Evolutionary conservation across 768 basidiomycete species (phyloP).

Genomic region (Russula virescens): DNA sequence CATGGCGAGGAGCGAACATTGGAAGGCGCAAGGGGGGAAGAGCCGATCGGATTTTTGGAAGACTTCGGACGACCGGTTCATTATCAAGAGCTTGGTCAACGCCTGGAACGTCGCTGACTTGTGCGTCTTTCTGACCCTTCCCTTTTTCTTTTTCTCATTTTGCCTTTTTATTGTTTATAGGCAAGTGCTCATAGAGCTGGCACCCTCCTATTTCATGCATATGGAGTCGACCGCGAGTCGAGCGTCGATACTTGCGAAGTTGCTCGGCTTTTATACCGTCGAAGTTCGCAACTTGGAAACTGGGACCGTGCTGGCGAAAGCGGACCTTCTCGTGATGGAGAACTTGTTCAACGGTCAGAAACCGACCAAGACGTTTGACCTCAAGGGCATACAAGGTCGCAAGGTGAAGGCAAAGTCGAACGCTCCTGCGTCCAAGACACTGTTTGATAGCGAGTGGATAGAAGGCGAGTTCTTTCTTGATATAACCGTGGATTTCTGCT

Average conservation of each 20-base stretch:
- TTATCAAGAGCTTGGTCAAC: conserved; percentile 81
- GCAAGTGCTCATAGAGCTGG: conserved; percentile 71
- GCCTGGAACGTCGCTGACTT: conserved; percentile 85
- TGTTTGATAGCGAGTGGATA: conserved; percentile 84
- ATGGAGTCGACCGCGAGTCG: conserved; percentile 63
- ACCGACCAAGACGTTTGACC: conserved; percentile 65
- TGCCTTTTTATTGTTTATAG: too few species aligned
- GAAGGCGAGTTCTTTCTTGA: conserved; percentile 41
- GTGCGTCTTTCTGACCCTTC: too few species aligned
- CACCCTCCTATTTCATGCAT: conserved; percentile 74
- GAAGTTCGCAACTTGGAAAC: conserved; percentile 70
- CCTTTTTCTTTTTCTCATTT: too few species aligned
- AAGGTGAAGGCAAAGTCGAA: conserved; percentile 50
- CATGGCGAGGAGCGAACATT: conserved; percentile 52
- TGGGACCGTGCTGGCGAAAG: conserved; percentile 56
- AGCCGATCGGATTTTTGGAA: conserved; percentile 79
- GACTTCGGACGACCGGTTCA: conserved; percentile 68
- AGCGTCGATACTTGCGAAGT: conserved; percentile 68
- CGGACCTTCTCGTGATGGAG: conserved; percentile 81
- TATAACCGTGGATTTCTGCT: not conserved
- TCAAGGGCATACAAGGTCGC: conserved; percentile 78
- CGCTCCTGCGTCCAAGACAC: conserved; percentile 44
- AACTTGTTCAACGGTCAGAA: conserved; percentile 72
- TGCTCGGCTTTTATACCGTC: conserved; percentile 77
- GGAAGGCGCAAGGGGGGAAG: conserved; percentile 78